Evolutionary conservation across 2,329 filamentous ascomycete genomes (phyloP).

Genomic region (Fusarium udum): DNA sequence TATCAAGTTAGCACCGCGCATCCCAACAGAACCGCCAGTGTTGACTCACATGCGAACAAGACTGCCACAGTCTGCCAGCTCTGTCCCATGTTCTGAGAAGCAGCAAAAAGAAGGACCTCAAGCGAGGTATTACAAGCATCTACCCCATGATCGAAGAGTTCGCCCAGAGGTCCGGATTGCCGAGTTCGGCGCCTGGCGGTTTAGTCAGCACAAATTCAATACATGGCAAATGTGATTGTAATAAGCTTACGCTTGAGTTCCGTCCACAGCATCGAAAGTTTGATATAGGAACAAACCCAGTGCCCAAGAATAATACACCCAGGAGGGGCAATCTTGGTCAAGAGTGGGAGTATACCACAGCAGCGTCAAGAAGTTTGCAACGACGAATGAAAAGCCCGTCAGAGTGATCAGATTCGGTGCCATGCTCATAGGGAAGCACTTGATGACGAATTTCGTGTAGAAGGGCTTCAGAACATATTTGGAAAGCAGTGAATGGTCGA

Average conservation of each 20-base stretch:
- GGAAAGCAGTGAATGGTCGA: constrained; percentile 90
- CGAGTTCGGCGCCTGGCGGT: constrained; percentile 77
- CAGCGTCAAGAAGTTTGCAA: constrained; percentile 88
- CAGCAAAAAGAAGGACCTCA: constrained; percentile 90
- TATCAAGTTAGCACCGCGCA: constrained; percentile 47
- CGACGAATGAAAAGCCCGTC: constrained; percentile 87
- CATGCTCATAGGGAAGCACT: constrained; percentile 95
- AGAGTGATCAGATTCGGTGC: constrained; percentile 89
- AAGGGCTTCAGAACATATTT: constrained; percentile 97
- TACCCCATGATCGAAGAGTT: constrained; percentile 97
- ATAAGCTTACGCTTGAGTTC: constrained; percentile 82
- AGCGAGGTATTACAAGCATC: constrained; percentile 97
- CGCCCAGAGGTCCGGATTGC: constrained; percentile 92
- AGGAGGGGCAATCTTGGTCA: constrained; percentile 90
- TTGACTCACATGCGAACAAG: constrained; percentile 78
- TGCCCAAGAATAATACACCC: constrained; percentile 96
- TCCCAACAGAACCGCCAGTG: background rate
- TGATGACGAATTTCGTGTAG: constrained; percentile 93
- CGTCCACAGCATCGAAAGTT: constrained; percentile 97
- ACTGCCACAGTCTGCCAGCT: constrained; percentile 86
- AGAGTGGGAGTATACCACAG: constrained; percentile 96
- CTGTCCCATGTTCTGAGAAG: constrained; percentile 91
- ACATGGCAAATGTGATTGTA: background rate
- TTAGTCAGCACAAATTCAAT: constrained; percentile 8
- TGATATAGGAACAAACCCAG: constrained; percentile 93